These are phyloP conservation scores for Syzygium grande DNA, from an alignment of 345 rosid species.

Conservation along the genomic window DNA sequence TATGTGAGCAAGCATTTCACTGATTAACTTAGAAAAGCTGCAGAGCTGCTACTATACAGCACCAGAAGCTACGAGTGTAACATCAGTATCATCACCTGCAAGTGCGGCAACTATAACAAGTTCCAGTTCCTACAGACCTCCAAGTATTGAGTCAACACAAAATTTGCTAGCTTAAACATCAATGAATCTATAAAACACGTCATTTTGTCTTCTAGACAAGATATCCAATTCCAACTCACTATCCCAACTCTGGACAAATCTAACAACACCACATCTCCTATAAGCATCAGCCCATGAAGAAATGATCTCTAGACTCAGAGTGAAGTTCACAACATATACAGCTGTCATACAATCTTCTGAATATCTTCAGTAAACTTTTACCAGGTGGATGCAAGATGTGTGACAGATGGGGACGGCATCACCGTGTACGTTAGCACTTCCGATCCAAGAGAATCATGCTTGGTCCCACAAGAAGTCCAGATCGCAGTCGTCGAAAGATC, in stretches of 20 bases:
- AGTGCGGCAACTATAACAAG: not conserved
- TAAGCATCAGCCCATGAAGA: not conserved
- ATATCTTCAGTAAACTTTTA: constrained; percentile 3
- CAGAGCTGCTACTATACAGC: not conserved
- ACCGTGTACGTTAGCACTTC: constrained; percentile 54
- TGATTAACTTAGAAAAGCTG: not conserved
- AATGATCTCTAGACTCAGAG: not conserved
- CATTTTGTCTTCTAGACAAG: not conserved
- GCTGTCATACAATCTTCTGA: not conserved
- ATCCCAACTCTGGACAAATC: not conserved
- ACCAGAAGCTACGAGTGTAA: not conserved
- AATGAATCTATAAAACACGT: not conserved
- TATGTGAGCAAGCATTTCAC: not conserved
- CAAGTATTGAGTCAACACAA: not conserved
- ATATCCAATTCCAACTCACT: not conserved
- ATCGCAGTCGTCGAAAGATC: constrained; percentile 47
- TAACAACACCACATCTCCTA: not conserved
- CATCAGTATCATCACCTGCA: not conserved
- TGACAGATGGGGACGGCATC: constrained; percentile 80
- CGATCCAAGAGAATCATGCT: constrained; percentile 51
- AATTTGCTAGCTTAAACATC: not conserved
- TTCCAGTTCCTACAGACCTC: not conserved
- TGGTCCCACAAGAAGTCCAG: constrained; percentile 50
- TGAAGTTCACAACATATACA: not conserved
- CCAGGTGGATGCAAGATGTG: constrained; percentile 71